Evolutionary conservation across 805 yeast species (phyloP).

Genomic region (Candida adriatica): DNA sequence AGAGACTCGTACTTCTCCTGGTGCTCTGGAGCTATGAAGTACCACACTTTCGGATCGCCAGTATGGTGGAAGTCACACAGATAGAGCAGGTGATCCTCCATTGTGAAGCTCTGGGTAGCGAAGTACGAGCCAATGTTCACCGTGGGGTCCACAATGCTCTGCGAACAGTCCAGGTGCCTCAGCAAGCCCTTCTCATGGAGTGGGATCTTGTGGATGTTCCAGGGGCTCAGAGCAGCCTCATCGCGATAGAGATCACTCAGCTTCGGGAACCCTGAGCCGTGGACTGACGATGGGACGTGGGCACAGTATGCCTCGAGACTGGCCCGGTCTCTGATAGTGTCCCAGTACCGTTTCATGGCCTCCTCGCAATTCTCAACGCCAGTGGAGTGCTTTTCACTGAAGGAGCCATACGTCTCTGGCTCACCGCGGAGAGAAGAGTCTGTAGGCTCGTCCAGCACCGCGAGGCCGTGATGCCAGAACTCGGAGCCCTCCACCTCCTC

Average conservation of each 20-base stretch:
- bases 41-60: slow-evolving; percentile 56
- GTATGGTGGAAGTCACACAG: slow-evolving; percentile 44
- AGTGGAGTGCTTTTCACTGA: slow-evolving; percentile 45
- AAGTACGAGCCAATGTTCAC: slow-evolving; percentile 47
- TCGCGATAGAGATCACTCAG: slow-evolving; percentile 11
- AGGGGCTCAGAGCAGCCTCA: slow-evolving; percentile 27
- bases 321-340: slow-evolving; percentile 24
- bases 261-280: slow-evolving; percentile 33
- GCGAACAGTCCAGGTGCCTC: slow-evolving; percentile 36
- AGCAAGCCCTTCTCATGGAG: slow-evolving; percentile 42
- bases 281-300: slow-evolving; percentile 27
- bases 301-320: slow-evolving; percentile 33
- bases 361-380: slow-evolving; percentile 18
- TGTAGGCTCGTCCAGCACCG: slow-evolving; percentile 32
- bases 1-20: slow-evolving; percentile 49
- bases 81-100: slow-evolving; percentile 56
- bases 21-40: slow-evolving; percentile 52
- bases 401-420: slow-evolving; percentile 44
- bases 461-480: slow-evolving; percentile 36
- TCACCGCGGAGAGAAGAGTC: slow-evolving; percentile 39
- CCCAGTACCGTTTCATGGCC: slow-evolving; percentile 19
- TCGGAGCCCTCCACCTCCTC: slow-evolving; percentile 31
- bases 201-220: slow-evolving; percentile 56
- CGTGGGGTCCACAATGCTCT: slow-evolving; percentile 34
- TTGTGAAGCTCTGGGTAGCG: slow-evolving; percentile 48